phyloP scores from a whole-genome alignment of 208 protist genomes.

The Leishmania aethiopica region DNA sequence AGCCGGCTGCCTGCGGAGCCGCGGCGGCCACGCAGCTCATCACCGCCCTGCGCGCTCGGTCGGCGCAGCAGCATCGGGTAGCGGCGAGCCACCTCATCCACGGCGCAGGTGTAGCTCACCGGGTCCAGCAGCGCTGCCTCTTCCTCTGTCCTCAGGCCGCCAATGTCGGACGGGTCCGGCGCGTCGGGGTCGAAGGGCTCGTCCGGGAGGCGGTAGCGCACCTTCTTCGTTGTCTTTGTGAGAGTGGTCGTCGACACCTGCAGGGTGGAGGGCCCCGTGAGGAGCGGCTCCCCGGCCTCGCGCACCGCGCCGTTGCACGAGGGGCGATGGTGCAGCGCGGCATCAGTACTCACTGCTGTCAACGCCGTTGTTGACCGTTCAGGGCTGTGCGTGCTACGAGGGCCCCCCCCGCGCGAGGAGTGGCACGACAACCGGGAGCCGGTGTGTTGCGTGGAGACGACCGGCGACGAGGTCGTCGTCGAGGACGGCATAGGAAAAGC shows the following conservation, averaged over 20 bases:
- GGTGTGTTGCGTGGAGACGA: background rate
- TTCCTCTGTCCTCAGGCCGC: conserved; percentile 33
- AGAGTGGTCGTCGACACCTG: conserved; percentile 64
- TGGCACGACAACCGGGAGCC: background rate
- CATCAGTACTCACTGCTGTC: background rate
- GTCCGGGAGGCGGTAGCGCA: conserved; percentile 49
- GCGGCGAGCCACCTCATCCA: conserved; percentile 17
- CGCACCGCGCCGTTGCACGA: conserved; percentile 5
- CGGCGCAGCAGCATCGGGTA: conserved; percentile 39
- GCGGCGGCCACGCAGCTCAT: conserved; percentile 1
- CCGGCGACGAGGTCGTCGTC: background rate
- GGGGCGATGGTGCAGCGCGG: conserved; percentile 14
- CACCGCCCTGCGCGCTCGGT: conserved; percentile 23
- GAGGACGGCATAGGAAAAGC: background rate
- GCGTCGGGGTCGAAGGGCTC: conserved; percentile 42
- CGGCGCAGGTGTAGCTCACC: conserved; percentile 32
- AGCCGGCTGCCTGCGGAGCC: background rate
- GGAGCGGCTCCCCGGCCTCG: conserved; percentile 2
- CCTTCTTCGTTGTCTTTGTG: conserved; percentile 53
- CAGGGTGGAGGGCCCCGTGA: conserved; percentile 18
- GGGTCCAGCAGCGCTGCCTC: conserved; percentile 50
- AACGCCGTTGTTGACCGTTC: background rate
- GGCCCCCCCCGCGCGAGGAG: background rate
- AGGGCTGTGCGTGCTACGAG: background rate
- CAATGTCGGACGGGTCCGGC: conserved; percentile 36